These are phyloP conservation scores for Kuraishia cidri DNA, from an alignment of 805 yeast species.

Conservation along the genomic window DNA sequence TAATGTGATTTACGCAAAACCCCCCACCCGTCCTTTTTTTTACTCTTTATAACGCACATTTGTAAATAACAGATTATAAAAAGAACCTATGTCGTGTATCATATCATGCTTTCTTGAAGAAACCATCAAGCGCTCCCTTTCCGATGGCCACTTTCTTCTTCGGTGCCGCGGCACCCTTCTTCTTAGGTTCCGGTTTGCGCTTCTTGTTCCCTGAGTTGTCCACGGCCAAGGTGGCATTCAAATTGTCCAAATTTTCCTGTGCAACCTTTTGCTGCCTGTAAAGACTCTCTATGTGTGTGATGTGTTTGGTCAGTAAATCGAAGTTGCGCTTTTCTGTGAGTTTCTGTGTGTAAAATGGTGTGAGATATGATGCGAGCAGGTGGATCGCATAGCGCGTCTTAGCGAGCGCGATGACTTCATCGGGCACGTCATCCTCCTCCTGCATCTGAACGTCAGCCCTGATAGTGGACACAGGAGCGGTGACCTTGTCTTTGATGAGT, in stretches of 20 bases:
- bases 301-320: slow-evolving; percentile 7
- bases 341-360: slow-evolving; percentile 15
- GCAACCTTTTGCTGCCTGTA: slow-evolving; percentile 15
- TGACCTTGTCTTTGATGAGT: slow-evolving; percentile 15
- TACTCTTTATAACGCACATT: too few species aligned
- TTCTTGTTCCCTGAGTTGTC: slow-evolving; percentile 10
- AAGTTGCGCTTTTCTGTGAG: slow-evolving; percentile 14
- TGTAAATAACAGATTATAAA: too few species aligned
- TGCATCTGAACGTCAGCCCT: slow-evolving; percentile 1
- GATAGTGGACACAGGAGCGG: slow-evolving; percentile 12
- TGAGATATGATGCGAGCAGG: slow-evolving; percentile 35
- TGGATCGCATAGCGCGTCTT: slow-evolving; percentile 33
- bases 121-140: slow-evolving; percentile 63
- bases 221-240: slow-evolving; percentile 18
- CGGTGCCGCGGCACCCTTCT: slow-evolving; percentile 19
- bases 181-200: slow-evolving; percentile 13
- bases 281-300: slow-evolving; percentile 10
- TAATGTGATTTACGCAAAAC: too few species aligned
- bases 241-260: slow-evolving; percentile 18
- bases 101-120: slow-evolving; percentile 27
- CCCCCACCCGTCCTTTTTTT: too few species aligned
- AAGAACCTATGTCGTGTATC: too few species aligned
- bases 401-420: slow-evolving; percentile 23
- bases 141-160: slow-evolving; percentile 39
- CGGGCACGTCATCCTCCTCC: slow-evolving; percentile 10